These are phyloP conservation scores for Pythium aquatile DNA, from an alignment of 352 stramenopile genomes.

Conservation along the genomic window DNA sequence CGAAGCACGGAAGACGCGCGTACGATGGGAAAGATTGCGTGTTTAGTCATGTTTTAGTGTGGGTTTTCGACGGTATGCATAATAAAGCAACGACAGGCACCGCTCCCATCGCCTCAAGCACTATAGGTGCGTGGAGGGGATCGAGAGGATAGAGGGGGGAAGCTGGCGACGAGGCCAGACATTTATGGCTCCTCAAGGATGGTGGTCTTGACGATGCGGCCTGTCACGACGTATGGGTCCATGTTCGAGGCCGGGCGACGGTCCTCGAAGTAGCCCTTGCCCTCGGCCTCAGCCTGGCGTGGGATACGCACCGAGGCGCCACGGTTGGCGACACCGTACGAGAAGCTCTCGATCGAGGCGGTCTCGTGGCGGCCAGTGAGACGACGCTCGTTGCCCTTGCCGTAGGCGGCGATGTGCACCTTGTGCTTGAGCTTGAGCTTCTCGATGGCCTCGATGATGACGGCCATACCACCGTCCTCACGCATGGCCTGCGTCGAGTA, in stretches of 20 bases:
- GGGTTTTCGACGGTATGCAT: constrained; percentile 1
- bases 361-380: constrained; percentile 97
- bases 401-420: constrained; percentile 97
- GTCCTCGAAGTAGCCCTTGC: constrained; percentile 95
- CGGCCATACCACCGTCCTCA: constrained; percentile 90
- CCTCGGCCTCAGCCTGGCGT: constrained; percentile 84
- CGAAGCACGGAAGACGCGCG: neutral
- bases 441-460: constrained; percentile 97
- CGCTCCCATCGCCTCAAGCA: constrained; percentile 2
- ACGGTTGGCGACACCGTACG: constrained; percentile 97
- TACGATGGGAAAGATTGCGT: constrained; percentile 10
- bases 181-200: constrained; percentile 66
- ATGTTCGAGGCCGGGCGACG: constrained; percentile 97
- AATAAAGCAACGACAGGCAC: constrained; percentile 4
- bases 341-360: constrained; percentile 95
- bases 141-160: neutral
- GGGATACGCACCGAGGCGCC: constrained; percentile 94
- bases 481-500: constrained; percentile 97
- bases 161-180: neutral
- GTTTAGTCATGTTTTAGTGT: constrained; percentile 8
- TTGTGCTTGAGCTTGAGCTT: constrained; percentile 97
- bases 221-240: constrained; percentile 97
- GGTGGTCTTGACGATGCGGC: constrained; percentile 97
- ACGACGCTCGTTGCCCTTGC: constrained; percentile 95
- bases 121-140: neutral